Evolutionary conservation across 179 eudicot genomes (phyloP), one percentile per base, ranked within the genome.

Genomic region (Carnegiea gigantea): DNA sequence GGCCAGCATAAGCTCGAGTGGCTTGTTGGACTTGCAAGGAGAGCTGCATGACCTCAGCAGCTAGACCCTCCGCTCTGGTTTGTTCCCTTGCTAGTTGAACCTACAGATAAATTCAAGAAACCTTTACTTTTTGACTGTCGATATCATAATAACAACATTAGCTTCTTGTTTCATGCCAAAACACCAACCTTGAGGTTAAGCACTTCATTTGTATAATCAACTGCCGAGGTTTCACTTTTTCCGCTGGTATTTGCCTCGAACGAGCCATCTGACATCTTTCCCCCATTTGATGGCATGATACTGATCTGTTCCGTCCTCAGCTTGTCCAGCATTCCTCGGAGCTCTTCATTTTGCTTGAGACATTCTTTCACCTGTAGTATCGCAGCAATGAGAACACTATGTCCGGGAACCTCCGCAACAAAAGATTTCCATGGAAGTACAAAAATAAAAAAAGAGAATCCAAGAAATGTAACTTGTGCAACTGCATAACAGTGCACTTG

Each of bases 1-100:
- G 98, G 77, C 91, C 87, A 65, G 89, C 82, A 78, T 92, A 94
- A 38, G 98, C 98, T 75, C 92, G 95, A 53, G 89, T 89, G 24
- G 97, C 90, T 81, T 92, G 99, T 86, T 94, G 94, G 82, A 92
- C 97, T 76, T 85, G 94, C 77, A 88, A 86, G n/a, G 98, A 94
- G 81, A 94, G 93, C 85, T 90, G 96, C 92, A 93, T 83, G 78
- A 96, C 93, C 86, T 96, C 98, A 15, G 93, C 96, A 57, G 97
- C 88, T 73, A 94, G 83, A 68, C 89, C 87, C 82, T 96, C 99
- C 21, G 96, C 97, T 86, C 88, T 89, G 89, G 93, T 92, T 85
- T 95, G 97, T 79, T 95, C 98, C 88, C 84, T 91, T 59, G 92
- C 92, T 59, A 92, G 87, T 79, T 90, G 89, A 62, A 86, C 92